Evolutionary conservation across 73 alveolate genomes (phyloP).

Genomic region (Symbiodinium pilosum): DNA sequence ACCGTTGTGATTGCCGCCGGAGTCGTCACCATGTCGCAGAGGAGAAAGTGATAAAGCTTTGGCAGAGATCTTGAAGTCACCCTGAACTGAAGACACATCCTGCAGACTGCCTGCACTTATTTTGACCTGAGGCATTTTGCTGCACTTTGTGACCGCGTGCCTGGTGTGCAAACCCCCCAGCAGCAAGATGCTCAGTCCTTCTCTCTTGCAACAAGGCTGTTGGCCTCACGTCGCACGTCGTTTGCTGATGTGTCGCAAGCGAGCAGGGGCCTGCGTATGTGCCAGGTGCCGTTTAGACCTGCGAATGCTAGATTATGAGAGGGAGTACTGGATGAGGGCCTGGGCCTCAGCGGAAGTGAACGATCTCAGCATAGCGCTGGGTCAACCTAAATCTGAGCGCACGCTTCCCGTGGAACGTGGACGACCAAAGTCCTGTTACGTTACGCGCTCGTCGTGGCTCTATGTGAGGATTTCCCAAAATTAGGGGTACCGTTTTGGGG

Average conservation of each 20-base stretch:
- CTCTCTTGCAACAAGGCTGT: not conserved
- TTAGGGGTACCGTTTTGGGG: too few species aligned
- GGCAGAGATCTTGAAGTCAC: too few species aligned
- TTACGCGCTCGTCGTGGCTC: not conserved
- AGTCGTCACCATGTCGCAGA: too few species aligned
- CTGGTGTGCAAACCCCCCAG: slow-evolving; percentile 41
- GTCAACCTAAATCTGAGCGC: too few species aligned
- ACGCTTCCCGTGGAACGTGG: too few species aligned
- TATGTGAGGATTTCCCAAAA: not conserved
- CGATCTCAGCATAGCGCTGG: too few species aligned
- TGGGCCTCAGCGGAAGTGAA: slow-evolving; percentile 6
- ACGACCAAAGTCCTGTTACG: too few species aligned
- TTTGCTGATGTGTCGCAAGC: not conserved
- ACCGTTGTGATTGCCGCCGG: too few species aligned
- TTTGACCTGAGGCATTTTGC: slow-evolving; percentile 28
- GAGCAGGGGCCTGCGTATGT: too few species aligned
- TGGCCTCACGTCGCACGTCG: not conserved
- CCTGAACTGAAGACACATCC: too few species aligned
- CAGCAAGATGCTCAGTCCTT: not conserved
- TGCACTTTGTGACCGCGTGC: slow-evolving; percentile 30
- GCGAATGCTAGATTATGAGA: not conserved
- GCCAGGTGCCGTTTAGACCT: slow-evolving; percentile 35
- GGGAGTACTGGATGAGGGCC: slow-evolving; percentile 34
- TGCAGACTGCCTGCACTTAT: not conserved
- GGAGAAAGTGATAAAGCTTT: too few species aligned